Evolutionary conservation across 352 stramenopile genomes (phyloP), one percentile per base, ranked within the genome.

Genomic region (Phytophthora podocarpi): DNA sequence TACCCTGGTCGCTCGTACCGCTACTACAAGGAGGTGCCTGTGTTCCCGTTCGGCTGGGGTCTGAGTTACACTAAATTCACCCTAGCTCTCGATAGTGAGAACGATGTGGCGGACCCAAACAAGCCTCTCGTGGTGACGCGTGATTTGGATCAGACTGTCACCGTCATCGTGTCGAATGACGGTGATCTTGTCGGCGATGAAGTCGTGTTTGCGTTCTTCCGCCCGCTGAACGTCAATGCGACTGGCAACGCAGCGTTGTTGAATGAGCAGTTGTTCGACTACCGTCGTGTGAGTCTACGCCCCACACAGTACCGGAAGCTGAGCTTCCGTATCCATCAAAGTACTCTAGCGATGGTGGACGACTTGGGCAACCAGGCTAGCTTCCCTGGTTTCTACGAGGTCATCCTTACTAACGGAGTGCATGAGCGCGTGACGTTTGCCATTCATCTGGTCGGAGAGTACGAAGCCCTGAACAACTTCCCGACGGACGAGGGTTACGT

Each of bases 1-100:
- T 89, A 87, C 49, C 91, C 91, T 5, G 92, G 92, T 3, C 84
- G 91, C 8, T 96, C 90, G n/a, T 97, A 98, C 62, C 76, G 89
- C 2, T 98, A 97, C 64, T 98, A 87, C 75, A 94, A 88, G 51
- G 90, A 92, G 42, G 67, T 90, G 5, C 82, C 88, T 0, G 85
- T 98, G 28, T 95, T 96, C 41, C 80, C 87, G 7, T 98, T 98
- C 59, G 93, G 92, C 7, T 92, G 80, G 58, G 93, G 93, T 3
- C 74, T 98, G 31, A 96, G 83, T 47, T 98, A 98, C 76, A 96
- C 92, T 3, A 89, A 52, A 24, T 97, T 97, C 41, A 70, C 64
- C 0, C 41, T 92, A 9, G 55, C 72, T 10, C 20, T 62, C 9
- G 43, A 67, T 9, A 46, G 16, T 15, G 36, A 59, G 7, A 62